Conservation (phyloP, 352 stramenopile genomes). For the Globisporangium barbulae region DNA sequence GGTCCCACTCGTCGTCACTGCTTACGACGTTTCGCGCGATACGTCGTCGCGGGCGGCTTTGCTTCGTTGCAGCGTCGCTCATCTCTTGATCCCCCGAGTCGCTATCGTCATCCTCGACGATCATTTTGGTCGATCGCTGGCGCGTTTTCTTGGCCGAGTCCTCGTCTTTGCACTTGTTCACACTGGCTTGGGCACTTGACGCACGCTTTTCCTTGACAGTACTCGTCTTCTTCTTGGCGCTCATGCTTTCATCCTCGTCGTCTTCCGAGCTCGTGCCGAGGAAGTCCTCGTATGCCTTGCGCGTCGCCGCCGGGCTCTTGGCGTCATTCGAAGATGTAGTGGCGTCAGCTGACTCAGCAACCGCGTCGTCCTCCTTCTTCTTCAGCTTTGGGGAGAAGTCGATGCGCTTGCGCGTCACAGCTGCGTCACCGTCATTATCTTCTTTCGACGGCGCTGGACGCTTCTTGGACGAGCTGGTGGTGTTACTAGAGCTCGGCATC, state of each 20-base stretch:
- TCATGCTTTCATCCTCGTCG: slow-evolving; percentile 19
- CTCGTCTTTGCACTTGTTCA: slow-evolving; percentile 22
- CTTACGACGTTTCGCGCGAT: slow-evolving; percentile 33
- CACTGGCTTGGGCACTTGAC: slow-evolving; percentile 1
- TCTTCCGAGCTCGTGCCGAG: slow-evolving; percentile 70
- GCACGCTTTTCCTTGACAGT: not conserved
- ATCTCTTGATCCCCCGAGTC: slow-evolving; percentile 40
- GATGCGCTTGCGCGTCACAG: slow-evolving; percentile 54
- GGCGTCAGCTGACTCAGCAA: not conserved
- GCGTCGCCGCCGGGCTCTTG: slow-evolving; percentile 22
- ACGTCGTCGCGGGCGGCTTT: slow-evolving; percentile 24
- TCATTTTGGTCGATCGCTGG: slow-evolving; percentile 30
- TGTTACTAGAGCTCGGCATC: not conserved
- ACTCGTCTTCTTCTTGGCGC: slow-evolving; percentile 23
- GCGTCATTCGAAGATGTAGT: not conserved
- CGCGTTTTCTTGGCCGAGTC: slow-evolving; percentile 19
- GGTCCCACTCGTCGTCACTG: slow-evolving; percentile 48
- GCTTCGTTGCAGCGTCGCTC: not conserved
- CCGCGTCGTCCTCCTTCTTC: slow-evolving; percentile 12
- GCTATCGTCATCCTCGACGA: slow-evolving; percentile 81
- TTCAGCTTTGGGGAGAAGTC: slow-evolving; percentile 62
- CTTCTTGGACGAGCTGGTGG: slow-evolving; percentile 3
- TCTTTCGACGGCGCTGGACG: not conserved
- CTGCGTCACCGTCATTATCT: slow-evolving; percentile 13
- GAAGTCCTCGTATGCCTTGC: slow-evolving; percentile 72